phyloP scores from a whole-genome alignment of 2,329 filamentous ascomycete species.

The Botrytis byssoidea region DNA sequence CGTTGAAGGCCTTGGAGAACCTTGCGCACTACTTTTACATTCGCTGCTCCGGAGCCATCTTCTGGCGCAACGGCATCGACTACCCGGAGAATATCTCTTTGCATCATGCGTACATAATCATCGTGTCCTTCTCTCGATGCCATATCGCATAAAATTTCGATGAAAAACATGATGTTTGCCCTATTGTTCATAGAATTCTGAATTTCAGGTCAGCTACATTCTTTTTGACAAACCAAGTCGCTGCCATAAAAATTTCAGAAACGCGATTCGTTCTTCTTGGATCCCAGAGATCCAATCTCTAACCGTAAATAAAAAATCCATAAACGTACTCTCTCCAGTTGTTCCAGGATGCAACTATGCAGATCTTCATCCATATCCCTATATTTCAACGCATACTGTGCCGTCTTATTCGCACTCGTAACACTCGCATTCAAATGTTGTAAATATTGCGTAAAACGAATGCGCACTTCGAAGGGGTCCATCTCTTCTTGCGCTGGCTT shows the following conservation, averaged over 20 bases:
- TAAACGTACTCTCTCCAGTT: slow-evolving; percentile 73
- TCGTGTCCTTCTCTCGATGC: slow-evolving; percentile 61
- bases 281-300: neutral
- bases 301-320: neutral
- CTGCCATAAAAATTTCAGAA: neutral
- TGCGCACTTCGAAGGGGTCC: slow-evolving; percentile 94
- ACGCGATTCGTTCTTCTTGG: too few relatives aligned
- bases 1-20: slow-evolving; percentile 67
- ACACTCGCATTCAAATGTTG: slow-evolving; percentile 89
- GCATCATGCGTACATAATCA: slow-evolving; percentile 90
- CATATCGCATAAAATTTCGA: slow-evolving; percentile 85
- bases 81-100: slow-evolving; percentile 85
- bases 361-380: slow-evolving; percentile 94
- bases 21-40: slow-evolving; percentile 86
- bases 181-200: slow-evolving; percentile 94
- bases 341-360: slow-evolving; percentile 95
- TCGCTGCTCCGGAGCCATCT: slow-evolving; percentile 84
- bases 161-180: slow-evolving; percentile 99
- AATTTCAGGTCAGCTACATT: slow-evolving; percentile 10
- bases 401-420: slow-evolving; percentile 85
- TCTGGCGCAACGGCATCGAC: slow-evolving; percentile 89
- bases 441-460: slow-evolving; percentile 90
- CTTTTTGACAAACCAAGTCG: neutral
- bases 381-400: slow-evolving; percentile 91
- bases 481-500: slow-evolving; percentile 26